Conservation (phyloP, 768 basidiomycete genomes). For the Podaxis sp. region DNA sequence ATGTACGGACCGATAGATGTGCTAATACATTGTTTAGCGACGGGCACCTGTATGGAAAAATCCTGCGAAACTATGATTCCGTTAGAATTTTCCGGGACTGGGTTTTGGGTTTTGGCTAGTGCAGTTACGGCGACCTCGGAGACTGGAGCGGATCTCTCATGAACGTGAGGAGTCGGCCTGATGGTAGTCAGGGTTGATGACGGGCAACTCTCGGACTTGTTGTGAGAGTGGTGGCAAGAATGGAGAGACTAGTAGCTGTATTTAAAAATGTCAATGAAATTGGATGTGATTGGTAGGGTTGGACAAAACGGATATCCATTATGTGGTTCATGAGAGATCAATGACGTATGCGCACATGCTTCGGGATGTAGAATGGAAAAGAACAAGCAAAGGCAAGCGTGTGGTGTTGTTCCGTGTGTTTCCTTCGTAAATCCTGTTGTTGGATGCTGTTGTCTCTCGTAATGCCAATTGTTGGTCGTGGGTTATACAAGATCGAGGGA, state of each 20-base stretch:
- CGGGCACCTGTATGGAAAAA: conserved; percentile 19
- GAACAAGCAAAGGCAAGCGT: not conserved
- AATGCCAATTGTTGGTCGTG: conserved; percentile 2
- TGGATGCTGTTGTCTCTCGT: conserved; percentile 3
- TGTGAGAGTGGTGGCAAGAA: not conserved
- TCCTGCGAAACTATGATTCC: conserved; percentile 19
- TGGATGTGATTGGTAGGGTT: conserved; percentile 6
- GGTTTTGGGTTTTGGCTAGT: not conserved
- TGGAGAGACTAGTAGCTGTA: not conserved
- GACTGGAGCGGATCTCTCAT: not conserved
- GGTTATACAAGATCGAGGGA: not conserved
- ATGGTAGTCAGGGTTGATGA: not conserved
- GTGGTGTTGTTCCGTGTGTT: conserved; percentile 6
- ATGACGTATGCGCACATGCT: conserved; percentile 10
- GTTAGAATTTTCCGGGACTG: conserved; percentile 6
- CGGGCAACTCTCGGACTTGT: not conserved
- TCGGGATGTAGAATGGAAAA: conserved; percentile 14
- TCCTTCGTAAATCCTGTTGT: not conserved
- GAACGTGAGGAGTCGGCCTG: not conserved
- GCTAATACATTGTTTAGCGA: conserved; percentile 15
- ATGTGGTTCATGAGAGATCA: not conserved
- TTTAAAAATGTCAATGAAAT: not conserved
- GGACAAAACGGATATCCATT: not conserved
- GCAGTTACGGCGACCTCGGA: not conserved
- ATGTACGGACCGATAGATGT: not conserved